phyloP scores from a whole-genome alignment of 805 yeast species.

The Candida ipomoeae region DNA sequence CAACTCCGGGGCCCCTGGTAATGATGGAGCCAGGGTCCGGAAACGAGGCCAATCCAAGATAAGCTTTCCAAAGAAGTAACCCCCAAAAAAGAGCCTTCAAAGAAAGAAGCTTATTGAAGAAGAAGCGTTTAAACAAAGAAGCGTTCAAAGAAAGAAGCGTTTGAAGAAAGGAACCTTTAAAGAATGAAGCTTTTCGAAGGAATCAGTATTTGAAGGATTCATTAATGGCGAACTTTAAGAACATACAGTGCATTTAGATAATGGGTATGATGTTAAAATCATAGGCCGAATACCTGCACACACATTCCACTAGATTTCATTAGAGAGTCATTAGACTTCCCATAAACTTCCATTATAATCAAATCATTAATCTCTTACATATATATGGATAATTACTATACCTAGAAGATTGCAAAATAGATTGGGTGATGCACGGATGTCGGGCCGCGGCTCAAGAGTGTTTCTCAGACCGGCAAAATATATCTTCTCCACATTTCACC shows the following conservation, averaged over 20 bases:
- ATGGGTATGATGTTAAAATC: too few species aligned
- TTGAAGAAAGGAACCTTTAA: not conserved
- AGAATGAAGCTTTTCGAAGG: too few species aligned
- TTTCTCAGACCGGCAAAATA: not conserved
- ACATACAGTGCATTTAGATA: too few species aligned
- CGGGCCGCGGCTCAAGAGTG: not conserved
- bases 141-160: not conserved
- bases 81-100: not conserved
- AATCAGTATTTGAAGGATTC: too few species aligned
- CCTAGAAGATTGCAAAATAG: not conserved
- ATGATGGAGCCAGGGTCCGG: not conserved
- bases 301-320: too few species aligned
- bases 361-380: too few species aligned
- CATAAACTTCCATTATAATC: too few species aligned
- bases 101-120: too few species aligned
- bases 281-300: too few species aligned
- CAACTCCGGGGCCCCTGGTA: conserved; percentile 17
- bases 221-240: too few species aligned
- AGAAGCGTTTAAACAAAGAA: not conserved
- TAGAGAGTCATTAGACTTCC: too few species aligned
- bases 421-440: not conserved
- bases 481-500: conserved; percentile 2
- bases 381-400: not conserved
- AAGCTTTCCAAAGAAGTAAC: not conserved
- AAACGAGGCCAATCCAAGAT: not conserved